phyloP scores from a whole-genome alignment of 2,329 filamentous ascomycete genomes.

The Penicillium nordicum region DNA sequence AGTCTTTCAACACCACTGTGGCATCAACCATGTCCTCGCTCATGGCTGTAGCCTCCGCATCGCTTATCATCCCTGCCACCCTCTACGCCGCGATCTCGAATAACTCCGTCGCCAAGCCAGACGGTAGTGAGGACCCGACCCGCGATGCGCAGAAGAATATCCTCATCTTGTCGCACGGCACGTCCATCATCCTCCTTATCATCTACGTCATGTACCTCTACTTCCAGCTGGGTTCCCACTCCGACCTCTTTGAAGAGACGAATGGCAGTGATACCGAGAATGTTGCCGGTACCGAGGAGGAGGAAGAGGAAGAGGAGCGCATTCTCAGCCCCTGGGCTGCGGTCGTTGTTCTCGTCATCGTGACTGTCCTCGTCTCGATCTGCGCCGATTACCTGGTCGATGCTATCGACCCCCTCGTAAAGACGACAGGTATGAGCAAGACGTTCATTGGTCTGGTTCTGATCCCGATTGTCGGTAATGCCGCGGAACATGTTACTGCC shows the following conservation, averaged over 20 bases:
- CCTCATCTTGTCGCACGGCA: conserved; percentile 69
- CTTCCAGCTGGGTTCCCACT: conserved; percentile 75
- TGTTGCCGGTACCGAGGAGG: conserved; percentile 31
- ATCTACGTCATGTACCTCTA: conserved; percentile 74
- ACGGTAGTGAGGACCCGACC: neutral
- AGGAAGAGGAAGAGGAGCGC: conserved; percentile 48
- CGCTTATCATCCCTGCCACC: conserved; percentile 73
- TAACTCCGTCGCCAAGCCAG: conserved; percentile 26
- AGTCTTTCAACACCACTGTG: conserved; percentile 53
- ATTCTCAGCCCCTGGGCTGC: conserved; percentile 63
- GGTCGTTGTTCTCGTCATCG: conserved; percentile 62
- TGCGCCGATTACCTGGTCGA: conserved; percentile 76
- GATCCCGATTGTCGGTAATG: conserved; percentile 76
- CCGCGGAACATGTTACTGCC: conserved; percentile 76
- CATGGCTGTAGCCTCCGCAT: conserved; percentile 72
- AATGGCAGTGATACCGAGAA: conserved; percentile 42
- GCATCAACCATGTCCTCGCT: conserved; percentile 60
- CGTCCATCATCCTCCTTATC: conserved; percentile 68
- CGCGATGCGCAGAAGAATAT: conserved; percentile 51
- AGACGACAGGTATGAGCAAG: conserved; percentile 68
- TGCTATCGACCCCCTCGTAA: conserved; percentile 70
- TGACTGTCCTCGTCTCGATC: conserved; percentile 67
- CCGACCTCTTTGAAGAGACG: conserved; percentile 63
- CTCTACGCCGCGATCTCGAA: conserved; percentile 63
- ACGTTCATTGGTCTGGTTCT: conserved; percentile 77